Evolutionary conservation across 192 early-diverging fungal genomes (phyloP).

Genomic region (Fimicolochytrium jonesii): DNA sequence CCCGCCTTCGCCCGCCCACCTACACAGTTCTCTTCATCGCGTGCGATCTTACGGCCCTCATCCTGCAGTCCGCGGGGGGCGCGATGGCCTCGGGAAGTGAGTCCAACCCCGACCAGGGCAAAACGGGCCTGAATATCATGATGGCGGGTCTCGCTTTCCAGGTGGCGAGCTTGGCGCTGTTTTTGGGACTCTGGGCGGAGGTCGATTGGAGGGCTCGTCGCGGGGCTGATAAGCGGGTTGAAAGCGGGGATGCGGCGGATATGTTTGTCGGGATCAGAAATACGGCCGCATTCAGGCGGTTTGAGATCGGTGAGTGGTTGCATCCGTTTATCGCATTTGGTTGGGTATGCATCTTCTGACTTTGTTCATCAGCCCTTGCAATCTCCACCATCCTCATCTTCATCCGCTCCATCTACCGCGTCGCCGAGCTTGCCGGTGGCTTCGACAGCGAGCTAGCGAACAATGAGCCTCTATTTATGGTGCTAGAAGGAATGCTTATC

Average conservation of each 20-base stretch:
- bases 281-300: neutral
- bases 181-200: neutral
- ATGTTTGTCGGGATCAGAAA: too few relatives aligned
- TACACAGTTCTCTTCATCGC: neutral
- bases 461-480: neutral
- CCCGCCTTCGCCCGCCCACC: neutral
- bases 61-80: constrained; percentile 5
- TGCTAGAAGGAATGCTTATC: neutral
- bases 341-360: neutral
- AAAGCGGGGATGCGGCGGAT: too few relatives aligned
- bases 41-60: neutral
- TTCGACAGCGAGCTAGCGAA: neutral
- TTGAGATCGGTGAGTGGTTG: neutral
- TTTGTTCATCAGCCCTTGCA: neutral
- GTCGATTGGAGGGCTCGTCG: neutral
- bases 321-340: neutral
- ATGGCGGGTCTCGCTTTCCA: constrained; percentile 4
- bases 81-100: neutral
- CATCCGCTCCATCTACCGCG: neutral
- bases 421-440: constrained; percentile 1
- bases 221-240: too few relatives aligned
- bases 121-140: constrained; percentile 5
- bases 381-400: constrained; percentile 1
- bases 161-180: neutral
- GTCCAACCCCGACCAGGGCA: neutral